phyloP scores from a whole-genome alignment of 2,329 filamentous ascomycete species.

The Dactylellina sp. region DNA sequence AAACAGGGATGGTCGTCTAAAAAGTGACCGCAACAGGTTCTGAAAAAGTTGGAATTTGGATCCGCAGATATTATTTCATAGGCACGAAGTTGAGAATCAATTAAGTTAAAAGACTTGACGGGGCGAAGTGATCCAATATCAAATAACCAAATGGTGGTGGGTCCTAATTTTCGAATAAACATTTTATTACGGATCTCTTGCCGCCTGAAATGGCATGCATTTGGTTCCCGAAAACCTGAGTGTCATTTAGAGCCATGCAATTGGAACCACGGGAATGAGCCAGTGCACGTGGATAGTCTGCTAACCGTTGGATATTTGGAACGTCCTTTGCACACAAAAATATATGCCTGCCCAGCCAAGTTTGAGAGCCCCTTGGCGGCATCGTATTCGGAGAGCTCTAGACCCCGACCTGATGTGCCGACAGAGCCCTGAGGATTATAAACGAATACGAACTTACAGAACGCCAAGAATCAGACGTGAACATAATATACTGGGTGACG shows the following conservation, averaged over 20 bases:
- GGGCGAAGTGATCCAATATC: no score
- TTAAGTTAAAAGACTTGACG: no score
- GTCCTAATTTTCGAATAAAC: no score
- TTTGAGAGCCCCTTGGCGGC: slow-evolving; percentile 28
- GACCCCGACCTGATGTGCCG: slow-evolving; percentile 30
- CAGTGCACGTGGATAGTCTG: not conserved
- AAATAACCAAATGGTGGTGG: no score
- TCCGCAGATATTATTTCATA: no score
- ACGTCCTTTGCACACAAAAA: not conserved
- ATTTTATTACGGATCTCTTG: no score
- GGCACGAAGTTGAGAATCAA: no score
- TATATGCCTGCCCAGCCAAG: not conserved
- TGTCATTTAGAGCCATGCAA: not conserved
- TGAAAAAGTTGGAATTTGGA: no score
- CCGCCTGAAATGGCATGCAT: no score
- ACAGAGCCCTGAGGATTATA: slow-evolving; percentile 12
- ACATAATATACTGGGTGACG: not conserved
- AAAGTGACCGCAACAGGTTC: no score
- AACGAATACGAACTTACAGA: slow-evolving; percentile 43
- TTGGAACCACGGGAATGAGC: not conserved
- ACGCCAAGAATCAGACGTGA: slow-evolving; percentile 30
- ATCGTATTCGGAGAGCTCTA: slow-evolving; percentile 50
- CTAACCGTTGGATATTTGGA: not conserved
- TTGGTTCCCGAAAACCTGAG: not conserved
- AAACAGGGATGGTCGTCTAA: no score